Percentiles rank a stretch among this genome's conserved stretches.
These are phyloP conservation scores for Lachancea kluyveri DNA, from an alignment of 805 yeast genomes.

Conservation along the genomic window DNA sequence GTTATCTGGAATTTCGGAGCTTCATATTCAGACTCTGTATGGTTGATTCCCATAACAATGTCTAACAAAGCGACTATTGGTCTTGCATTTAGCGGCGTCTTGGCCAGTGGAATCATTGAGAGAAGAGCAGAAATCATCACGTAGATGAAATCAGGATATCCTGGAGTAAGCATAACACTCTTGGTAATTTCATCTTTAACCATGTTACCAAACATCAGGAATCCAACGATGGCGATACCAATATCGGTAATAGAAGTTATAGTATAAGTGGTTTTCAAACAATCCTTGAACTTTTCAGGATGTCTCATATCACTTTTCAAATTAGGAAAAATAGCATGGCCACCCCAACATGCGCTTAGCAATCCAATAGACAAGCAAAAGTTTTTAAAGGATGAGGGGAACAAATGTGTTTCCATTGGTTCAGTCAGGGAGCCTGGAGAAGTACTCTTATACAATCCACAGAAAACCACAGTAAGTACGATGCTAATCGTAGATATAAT, in stretches of 20 bases:
- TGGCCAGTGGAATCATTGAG: conserved; percentile 80
- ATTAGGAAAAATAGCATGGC: conserved; percentile 76
- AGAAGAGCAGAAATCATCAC: conserved; percentile 58
- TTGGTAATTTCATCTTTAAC: conserved; percentile 74
- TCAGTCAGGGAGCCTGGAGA: conserved; percentile 71
- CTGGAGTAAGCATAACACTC: conserved; percentile 56
- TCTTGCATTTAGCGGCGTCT: conserved; percentile 75
- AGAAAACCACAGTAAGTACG: conserved; percentile 47
- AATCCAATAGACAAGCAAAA: conserved; percentile 59
- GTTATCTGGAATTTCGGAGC: conserved; percentile 17
- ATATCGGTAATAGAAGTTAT: conserved; percentile 56
- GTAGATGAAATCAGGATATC: conserved; percentile 60
- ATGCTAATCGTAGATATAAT: conserved; percentile 64
- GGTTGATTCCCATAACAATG: conserved; percentile 34
- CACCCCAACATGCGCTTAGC: conserved; percentile 78
- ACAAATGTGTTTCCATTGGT: conserved; percentile 59
- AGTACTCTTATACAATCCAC: conserved; percentile 55
- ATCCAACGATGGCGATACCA: conserved; percentile 61
- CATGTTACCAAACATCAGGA: conserved; percentile 70
- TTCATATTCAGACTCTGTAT: conserved; percentile 15
- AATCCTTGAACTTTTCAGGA: conserved; percentile 47
- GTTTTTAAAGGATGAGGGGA: conserved; percentile 50
- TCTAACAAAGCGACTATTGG: conserved; percentile 75
- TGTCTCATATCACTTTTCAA: conserved; percentile 66
- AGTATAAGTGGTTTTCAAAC: conserved; percentile 52